Conservation (phyloP, 306 rosid genomes). For the Quercus parvula region DNA sequence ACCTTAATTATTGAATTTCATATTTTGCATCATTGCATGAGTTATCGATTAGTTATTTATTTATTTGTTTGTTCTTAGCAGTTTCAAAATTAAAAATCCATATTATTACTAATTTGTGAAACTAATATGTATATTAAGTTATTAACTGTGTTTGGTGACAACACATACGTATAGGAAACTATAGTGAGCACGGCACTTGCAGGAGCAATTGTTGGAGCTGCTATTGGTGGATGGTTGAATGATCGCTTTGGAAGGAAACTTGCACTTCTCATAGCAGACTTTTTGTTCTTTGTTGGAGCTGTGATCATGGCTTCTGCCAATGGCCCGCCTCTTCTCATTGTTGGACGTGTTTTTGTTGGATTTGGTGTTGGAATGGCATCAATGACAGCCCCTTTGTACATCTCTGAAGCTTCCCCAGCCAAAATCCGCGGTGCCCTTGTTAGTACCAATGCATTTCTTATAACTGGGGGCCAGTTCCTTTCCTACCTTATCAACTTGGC, state of each 20-base stretch:
- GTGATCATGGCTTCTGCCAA: slow-evolving; percentile 48
- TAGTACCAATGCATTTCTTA: slow-evolving; percentile 52
- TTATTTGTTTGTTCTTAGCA: not conserved
- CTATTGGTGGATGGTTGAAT: slow-evolving; percentile 59
- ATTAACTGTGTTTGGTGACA: not conserved
- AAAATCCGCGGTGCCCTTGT: slow-evolving; percentile 70
- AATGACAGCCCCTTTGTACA: slow-evolving; percentile 66
- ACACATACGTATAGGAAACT: slow-evolving; percentile 34
- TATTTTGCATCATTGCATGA: too few species aligned
- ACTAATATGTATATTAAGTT: not conserved
- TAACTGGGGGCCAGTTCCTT: slow-evolving; percentile 70
- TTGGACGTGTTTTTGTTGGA: slow-evolving; percentile 58
- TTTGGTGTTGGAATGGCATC: slow-evolving; percentile 74
- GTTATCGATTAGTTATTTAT: not conserved
- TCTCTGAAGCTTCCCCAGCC: slow-evolving; percentile 65
- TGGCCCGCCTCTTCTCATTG: slow-evolving; percentile 27
- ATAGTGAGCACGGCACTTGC: slow-evolving; percentile 62
- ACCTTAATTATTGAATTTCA: too few species aligned
- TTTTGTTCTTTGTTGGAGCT: slow-evolving; percentile 48
- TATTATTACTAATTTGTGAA: not conserved
- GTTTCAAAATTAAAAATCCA: not conserved
- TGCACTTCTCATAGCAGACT: slow-evolving; percentile 41
- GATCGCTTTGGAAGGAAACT: slow-evolving; percentile 48
- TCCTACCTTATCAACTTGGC: slow-evolving; percentile 69
- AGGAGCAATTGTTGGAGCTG: slow-evolving; percentile 67